A percentile compares a stretch with the other conserved stretches of the same genome.
These are phyloP conservation scores for Candida rishiriensis DNA, from an alignment of 805 yeast genomes.

Conservation along the genomic window DNA sequence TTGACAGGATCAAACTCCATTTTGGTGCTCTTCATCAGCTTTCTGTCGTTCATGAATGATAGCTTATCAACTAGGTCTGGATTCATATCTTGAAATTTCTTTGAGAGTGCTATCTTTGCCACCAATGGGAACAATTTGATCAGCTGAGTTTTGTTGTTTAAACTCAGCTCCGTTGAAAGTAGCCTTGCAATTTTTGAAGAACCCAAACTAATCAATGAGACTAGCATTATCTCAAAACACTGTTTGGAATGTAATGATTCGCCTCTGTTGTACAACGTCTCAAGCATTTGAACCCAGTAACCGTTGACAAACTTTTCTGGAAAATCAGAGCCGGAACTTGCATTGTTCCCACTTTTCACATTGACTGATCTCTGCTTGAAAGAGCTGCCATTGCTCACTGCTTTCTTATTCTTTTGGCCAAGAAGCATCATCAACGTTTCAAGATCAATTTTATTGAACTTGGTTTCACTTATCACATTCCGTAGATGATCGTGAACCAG, in stretches of 20 bases:
- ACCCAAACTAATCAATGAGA: slow-evolving; percentile 49
- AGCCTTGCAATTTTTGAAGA: slow-evolving; percentile 37
- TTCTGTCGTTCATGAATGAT: slow-evolving; percentile 37
- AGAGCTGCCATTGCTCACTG: slow-evolving; percentile 8
- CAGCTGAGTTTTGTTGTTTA: slow-evolving; percentile 39
- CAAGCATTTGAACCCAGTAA: slow-evolving; percentile 58
- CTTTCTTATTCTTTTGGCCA: slow-evolving; percentile 32
- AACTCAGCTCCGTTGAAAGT: slow-evolving; percentile 40
- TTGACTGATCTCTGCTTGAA: slow-evolving; percentile 17
- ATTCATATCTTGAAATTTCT: slow-evolving; percentile 38
- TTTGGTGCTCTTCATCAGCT: not conserved
- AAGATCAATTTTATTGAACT: slow-evolving; percentile 43
- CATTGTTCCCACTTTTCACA: not conserved
- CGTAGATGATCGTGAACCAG: slow-evolving; percentile 51
- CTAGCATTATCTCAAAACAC: slow-evolving; percentile 45
- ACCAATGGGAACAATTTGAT: slow-evolving; percentile 46
- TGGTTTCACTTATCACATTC: slow-evolving; percentile 40
- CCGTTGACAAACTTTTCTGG: slow-evolving; percentile 50
- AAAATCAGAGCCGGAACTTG: slow-evolving; percentile 29
- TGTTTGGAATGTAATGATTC: slow-evolving; percentile 43
- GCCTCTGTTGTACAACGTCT: slow-evolving; percentile 54
- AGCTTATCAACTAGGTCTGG: slow-evolving; percentile 52
- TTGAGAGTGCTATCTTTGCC: slow-evolving; percentile 48
- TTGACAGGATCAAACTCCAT: slow-evolving; percentile 29
- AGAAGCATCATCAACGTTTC: slow-evolving; percentile 41